Evolutionary conservation across 768 basidiomycete species (phyloP), one percentile per base, ranked within the genome.

Genomic region (Chiua virens): DNA sequence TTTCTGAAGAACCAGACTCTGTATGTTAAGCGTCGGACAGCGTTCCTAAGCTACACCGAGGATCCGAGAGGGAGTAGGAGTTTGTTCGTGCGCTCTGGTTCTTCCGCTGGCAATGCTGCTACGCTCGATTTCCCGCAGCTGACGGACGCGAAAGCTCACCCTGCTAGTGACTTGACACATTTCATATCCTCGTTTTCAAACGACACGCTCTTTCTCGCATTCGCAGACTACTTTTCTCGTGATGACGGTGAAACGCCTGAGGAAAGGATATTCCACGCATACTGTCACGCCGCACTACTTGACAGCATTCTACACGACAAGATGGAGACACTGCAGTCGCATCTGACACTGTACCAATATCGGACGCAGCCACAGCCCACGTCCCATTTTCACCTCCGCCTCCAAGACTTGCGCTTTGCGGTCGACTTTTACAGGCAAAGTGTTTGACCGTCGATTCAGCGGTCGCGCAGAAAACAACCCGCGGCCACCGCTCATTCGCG

Each of bases 231-330:
- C 54, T 78, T 93, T 54, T 84, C 86, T 42, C 78, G 86, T 8
- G 79, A 75, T 18, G 79, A 80, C 42, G 81, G 77, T 4, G 80
- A 79, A 53, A 81, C 82, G 11, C 73, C 76, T 4, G 74, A 75
- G 23, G 88, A 89, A 58, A 75, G 74, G 39, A 64, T 82, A 10
- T 84, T 90, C 64, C 80, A 83, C 52, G 76, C 76, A 10, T 93
- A 88, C 57, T 86, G 88, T 57, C 84, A 88, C 57, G 88, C 89
- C 0, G 78, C 80, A 25, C 68, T 93, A 13, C 75, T 94, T 38
- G 95, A 98, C 65, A 87, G 89, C 69, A 87, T 98, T 44, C 73
- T 93, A n/a, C 85, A 90, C 64, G 94, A 95, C 70, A 97, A 96
- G 64, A 83, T 87, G 13, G 80, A 83, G 51, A 85, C 88, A 0